Conservation (phyloP, 495 filamentous ascomycete genomes). For the Daldinia caldariorum region DNA sequence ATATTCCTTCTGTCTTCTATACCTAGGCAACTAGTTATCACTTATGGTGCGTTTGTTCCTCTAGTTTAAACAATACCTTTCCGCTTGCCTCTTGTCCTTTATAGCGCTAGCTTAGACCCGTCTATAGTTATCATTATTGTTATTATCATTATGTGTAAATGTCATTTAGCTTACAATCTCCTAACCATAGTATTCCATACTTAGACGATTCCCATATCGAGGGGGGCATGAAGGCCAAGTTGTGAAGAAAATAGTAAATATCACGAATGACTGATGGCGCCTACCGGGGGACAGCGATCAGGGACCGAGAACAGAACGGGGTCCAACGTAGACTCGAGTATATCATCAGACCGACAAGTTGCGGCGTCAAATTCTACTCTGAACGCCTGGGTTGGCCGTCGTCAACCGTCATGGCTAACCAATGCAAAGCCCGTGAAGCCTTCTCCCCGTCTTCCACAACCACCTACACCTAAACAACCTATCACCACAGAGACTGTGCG, state of each 20-base stretch:
- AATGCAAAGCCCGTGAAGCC: slow-evolving; percentile 52
- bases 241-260: slow-evolving; percentile 14
- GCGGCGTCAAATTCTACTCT: slow-evolving; percentile 75
- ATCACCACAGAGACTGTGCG: slow-evolving; percentile 9
- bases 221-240: slow-evolving; percentile 29
- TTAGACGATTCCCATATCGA: slow-evolving; percentile 24
- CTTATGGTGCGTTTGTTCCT: slow-evolving; percentile 36
- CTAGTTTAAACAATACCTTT: background rate
- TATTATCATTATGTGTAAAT: background rate
- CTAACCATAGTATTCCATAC: slow-evolving; percentile 25
- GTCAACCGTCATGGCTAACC: slow-evolving; percentile 75
- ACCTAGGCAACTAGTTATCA: slow-evolving; percentile 1
- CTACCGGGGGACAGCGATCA: slow-evolving; percentile 27
- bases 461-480: slow-evolving; percentile 21
- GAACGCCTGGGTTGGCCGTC: slow-evolving; percentile 70
- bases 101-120: slow-evolving; percentile 9
- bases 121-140: background rate
- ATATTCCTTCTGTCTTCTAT: background rate
- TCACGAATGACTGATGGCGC: slow-evolving; percentile 38
- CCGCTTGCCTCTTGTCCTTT: background rate
- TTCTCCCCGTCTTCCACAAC: slow-evolving; percentile 50
- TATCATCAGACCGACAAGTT: slow-evolving; percentile 56
- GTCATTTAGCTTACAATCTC: slow-evolving; percentile 25
- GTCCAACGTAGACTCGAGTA: slow-evolving; percentile 14
- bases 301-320: background rate